phyloP scores from a whole-genome alignment of 2,329 filamentous ascomycete genomes.

The Bipolaris bicolor region DNA sequence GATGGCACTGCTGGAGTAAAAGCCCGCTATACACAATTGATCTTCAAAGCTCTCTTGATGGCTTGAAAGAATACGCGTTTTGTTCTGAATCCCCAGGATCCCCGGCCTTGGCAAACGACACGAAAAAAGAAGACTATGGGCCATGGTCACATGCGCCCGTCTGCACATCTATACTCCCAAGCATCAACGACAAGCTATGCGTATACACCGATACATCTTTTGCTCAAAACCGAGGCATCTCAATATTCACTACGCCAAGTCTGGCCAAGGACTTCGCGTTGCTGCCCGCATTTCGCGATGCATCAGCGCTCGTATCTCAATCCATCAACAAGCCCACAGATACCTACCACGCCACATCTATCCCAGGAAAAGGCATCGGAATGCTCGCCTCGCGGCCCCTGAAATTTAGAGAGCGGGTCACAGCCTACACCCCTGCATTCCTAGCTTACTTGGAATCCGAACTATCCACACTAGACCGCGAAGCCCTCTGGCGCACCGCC shows the following conservation, averaged over 20 bases:
- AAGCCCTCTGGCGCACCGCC: slow-evolving; percentile 34
- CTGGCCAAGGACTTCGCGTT: slow-evolving; percentile 30
- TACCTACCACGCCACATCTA: slow-evolving; percentile 27
- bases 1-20: slow-evolving; percentile 38
- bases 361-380: slow-evolving; percentile 41
- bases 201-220: slow-evolving; percentile 40
- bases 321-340: slow-evolving; percentile 29
- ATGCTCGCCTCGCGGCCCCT: slow-evolving; percentile 36
- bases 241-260: slow-evolving; percentile 42
- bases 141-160: slow-evolving; percentile 38
- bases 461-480: slow-evolving; percentile 35
- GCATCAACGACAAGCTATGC: slow-evolving; percentile 36
- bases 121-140: neutral
- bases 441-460: slow-evolving; percentile 40
- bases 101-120: neutral
- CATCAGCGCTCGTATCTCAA: slow-evolving; percentile 9
- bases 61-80: slow-evolving; percentile 9
- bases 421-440: slow-evolving; percentile 41
- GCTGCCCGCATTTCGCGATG: slow-evolving; percentile 33
- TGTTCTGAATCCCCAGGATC: neutral
- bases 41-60: slow-evolving; percentile 23
- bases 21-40: slow-evolving; percentile 16
- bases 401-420: slow-evolving; percentile 32
- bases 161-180: slow-evolving; percentile 33
- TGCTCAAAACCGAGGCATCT: slow-evolving; percentile 39